Percentiles rank a stretch among this genome's conserved stretches.
Evolutionary conservation across 179 eudicot species (phyloP).

Genomic region (Beta macrorhiza): DNA sequence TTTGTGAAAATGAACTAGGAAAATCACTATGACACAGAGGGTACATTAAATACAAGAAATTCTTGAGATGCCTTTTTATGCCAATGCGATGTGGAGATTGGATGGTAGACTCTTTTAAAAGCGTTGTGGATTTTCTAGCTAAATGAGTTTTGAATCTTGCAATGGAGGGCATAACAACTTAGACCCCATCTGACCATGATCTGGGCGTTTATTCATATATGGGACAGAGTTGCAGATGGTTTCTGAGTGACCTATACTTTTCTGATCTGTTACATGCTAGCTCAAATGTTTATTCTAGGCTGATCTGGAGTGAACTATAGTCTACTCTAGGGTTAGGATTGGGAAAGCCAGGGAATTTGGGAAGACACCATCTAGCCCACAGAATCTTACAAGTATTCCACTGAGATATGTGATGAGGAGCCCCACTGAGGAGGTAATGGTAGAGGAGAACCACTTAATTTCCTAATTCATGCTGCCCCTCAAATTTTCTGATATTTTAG

Average conservation of each 20-base stretch:
- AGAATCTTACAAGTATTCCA: not conserved
- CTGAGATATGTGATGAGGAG: not conserved
- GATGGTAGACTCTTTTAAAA: not conserved
- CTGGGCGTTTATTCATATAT: not conserved
- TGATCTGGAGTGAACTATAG: not conserved
- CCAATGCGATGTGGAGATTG: not conserved
- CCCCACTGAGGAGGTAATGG: too few species aligned
- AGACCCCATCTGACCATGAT: not conserved
- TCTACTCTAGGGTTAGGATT: not conserved
- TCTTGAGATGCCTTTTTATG: slow-evolving; percentile 1
- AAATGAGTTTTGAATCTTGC: not conserved
- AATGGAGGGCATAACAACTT: not conserved
- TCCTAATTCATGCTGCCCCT: not conserved
- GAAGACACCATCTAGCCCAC: not conserved
- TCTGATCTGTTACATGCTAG: not conserved
- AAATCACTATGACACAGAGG: not conserved
- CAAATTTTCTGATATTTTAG: not conserved
- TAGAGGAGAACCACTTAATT: not conserved
- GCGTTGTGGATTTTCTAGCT: not conserved
- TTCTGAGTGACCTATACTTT: not conserved
- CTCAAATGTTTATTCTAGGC: not conserved
- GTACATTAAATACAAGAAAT: not conserved
- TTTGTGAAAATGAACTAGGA: not conserved
- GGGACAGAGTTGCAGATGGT: not conserved
- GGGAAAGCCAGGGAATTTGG: not conserved